Percentiles rank a stretch among this genome's conserved stretches.
These are phyloP conservation scores for Pisolithus sp. DNA, from an alignment of 768 basidiomycete species.

Conservation along the genomic window DNA sequence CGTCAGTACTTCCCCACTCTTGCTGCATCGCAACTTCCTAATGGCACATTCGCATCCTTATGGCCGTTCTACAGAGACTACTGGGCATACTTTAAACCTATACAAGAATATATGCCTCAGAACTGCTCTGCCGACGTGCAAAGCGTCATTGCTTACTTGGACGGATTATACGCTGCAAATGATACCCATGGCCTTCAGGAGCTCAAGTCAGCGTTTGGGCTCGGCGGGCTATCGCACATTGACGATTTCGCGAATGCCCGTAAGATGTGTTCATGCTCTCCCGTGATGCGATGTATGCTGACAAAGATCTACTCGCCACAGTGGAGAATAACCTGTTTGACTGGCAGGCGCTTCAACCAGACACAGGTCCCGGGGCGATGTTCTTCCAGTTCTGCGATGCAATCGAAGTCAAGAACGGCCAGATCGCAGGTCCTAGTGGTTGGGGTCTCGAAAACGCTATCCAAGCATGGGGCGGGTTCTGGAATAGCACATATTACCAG, in stretches of 20 bases:
- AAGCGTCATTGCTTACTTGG: constrained; percentile 55
- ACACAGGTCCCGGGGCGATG: constrained; percentile 32
- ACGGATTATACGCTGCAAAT: constrained; percentile 44
- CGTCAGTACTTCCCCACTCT: constrained; percentile 22
- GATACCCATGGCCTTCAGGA: constrained; percentile 42
- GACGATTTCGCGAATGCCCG: constrained; percentile 62
- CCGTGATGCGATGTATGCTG: constrained; percentile 27
- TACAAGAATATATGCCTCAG: constrained; percentile 57
- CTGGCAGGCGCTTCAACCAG: constrained; percentile 59
- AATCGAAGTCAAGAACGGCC: constrained; percentile 34
- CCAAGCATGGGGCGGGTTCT: constrained; percentile 54
- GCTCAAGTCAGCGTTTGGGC: constrained; percentile 55
- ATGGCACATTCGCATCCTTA: neutral
- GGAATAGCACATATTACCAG: constrained; percentile 43
- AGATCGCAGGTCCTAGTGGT: constrained; percentile 39
- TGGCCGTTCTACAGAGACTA: constrained; percentile 10
- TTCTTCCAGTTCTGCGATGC: constrained; percentile 38
- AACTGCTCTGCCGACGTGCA: constrained; percentile 74
- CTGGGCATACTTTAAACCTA: constrained; percentile 60
- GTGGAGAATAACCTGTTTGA: constrained; percentile 52
- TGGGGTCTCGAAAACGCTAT: constrained; percentile 62
- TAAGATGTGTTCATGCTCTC: constrained; percentile 17
- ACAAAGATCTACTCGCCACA: constrained; percentile 18
- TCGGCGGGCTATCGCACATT: constrained; percentile 49
- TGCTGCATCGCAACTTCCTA: neutral